Percentiles rank a stretch among this genome's conserved stretches.
Conservation (phyloP, 2,329 filamentous ascomycete genomes). For the Aureobasidium pullulans region DNA sequence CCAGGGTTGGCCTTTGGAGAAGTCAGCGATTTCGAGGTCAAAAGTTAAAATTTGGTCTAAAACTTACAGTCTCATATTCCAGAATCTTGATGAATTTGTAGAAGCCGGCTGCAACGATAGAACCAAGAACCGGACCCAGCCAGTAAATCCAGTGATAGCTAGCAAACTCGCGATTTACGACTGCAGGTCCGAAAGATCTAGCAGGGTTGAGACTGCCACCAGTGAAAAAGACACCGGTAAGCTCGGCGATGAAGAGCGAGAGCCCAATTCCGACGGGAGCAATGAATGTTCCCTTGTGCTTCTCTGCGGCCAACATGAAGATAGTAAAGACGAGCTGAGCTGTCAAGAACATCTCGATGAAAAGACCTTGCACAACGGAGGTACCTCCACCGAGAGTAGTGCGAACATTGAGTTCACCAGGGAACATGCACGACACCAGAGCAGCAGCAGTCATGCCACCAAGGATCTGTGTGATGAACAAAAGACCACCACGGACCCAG, state of each 20-base stretch:
- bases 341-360: conserved; percentile 36
- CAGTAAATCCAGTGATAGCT: conserved; percentile 28
- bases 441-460: conserved; percentile 31
- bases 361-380: conserved; percentile 30
- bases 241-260: conserved; percentile 40
- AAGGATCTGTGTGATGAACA: conserved; percentile 31
- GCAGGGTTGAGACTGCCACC: conserved; percentile 29
- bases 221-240: conserved; percentile 33
- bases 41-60: neutral
- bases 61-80: conserved; percentile 25
- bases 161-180: conserved; percentile 23
- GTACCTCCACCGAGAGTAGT: conserved; percentile 30
- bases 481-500: conserved; percentile 26
- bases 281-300: conserved; percentile 38
- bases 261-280: conserved; percentile 37
- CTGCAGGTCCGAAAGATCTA: conserved; percentile 28
- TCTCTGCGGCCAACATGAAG: conserved; percentile 35
- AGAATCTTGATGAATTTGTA: conserved; percentile 29
- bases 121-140: conserved; percentile 26
- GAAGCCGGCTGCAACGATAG: conserved; percentile 26
- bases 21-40: neutral
- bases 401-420: conserved; percentile 29
- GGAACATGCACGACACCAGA: conserved; percentile 30
- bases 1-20: conserved; percentile 22
- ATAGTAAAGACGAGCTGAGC: conserved; percentile 35